Conservation (phyloP, 2,329 filamentous ascomycete genomes). For the Scedosporium apiospermum region DNA sequence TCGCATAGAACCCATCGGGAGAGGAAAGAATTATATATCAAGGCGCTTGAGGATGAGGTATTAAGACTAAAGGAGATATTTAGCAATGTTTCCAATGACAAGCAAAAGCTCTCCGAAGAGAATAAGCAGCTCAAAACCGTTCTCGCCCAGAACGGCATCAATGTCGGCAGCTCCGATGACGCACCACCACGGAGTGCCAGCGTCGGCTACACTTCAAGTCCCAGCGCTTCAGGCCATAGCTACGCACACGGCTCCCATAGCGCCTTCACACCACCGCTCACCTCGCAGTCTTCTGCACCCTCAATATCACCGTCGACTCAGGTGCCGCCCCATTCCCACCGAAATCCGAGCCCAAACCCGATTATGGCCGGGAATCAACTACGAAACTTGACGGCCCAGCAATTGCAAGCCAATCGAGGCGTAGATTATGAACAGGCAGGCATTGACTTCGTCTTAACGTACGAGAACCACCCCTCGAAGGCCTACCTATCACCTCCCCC, state of each 20-base stretch:
- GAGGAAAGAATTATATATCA: conserved; percentile 93
- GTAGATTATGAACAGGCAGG: conserved; percentile 73
- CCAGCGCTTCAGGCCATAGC: conserved; percentile 51
- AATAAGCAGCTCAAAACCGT: conserved; percentile 62
- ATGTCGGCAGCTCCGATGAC: conserved; percentile 27
- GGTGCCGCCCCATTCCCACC: conserved; percentile 11
- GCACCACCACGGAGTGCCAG: conserved; percentile 33
- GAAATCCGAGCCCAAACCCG: conserved; percentile 12
- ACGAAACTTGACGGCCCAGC: conserved; percentile 15
- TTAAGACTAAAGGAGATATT: conserved; percentile 81
- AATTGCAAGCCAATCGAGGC: conserved; percentile 23
- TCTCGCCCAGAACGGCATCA: conserved; percentile 43
- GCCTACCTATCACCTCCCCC: conserved; percentile 58
- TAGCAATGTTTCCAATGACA: conserved; percentile 63
- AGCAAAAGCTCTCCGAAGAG: conserved; percentile 66
- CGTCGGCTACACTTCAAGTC: conserved; percentile 38
- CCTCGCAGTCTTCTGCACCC: conserved; percentile 31
- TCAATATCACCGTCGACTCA: conserved; percentile 26
- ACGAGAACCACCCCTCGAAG: conserved; percentile 54
- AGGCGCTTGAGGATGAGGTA: conserved; percentile 84
- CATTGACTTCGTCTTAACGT: conserved; percentile 88
- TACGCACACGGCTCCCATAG: conserved; percentile 40
- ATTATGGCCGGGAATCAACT: conserved; percentile 22
- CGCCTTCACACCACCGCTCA: conserved; percentile 38
- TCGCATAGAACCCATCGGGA: conserved; percentile 80